phyloP scores from a whole-genome alignment of 306 rosid species.

The Gastrolobium villosum region DNA sequence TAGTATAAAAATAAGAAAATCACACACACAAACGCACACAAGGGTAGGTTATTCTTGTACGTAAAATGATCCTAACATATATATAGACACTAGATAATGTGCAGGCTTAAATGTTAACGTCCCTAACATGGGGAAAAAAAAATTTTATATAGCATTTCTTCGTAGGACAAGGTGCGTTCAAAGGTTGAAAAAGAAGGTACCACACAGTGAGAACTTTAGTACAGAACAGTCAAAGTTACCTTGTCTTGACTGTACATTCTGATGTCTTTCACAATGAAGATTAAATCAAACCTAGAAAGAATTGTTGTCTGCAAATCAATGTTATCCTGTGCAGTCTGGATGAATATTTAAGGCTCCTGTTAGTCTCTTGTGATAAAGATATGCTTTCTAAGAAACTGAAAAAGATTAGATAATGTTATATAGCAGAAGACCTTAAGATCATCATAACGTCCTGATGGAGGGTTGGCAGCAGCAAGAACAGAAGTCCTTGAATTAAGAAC shows the following conservation, averaged over 20 bases:
- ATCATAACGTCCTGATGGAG: constrained; percentile 99
- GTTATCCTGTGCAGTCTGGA: constrained; percentile 98
- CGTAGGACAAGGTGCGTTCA: constrained; percentile 26
- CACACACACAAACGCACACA: too few relatives aligned
- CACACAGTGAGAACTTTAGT: constrained; percentile 23
- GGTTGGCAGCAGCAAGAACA: constrained; percentile 99
- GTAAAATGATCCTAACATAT: too few relatives aligned
- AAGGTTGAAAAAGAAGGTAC: neutral
- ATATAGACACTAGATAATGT: neutral
- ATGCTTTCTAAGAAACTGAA: constrained; percentile 24
- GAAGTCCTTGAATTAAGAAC: constrained; percentile 99
- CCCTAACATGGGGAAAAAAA: neutral
- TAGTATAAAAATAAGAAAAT: too few relatives aligned
- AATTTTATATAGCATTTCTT: neutral
- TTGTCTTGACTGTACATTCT: constrained; percentile 94
- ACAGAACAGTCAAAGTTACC: constrained; percentile 61
- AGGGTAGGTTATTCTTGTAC: too few relatives aligned
- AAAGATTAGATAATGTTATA: neutral
- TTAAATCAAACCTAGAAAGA: constrained; percentile 96
- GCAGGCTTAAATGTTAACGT: constrained; percentile 13
- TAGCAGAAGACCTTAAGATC: constrained; percentile 82
- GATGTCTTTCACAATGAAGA: constrained; percentile 96
- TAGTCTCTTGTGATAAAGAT: constrained; percentile 38
- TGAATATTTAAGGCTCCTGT: constrained; percentile 43
- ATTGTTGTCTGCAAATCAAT: constrained; percentile 99